A percentile compares a stretch with the other conserved stretches of the same genome.
These are phyloP conservation scores for Nannochloropsis gaditana DNA, from an alignment of 108 stramenopile species.

Conservation along the genomic window DNA sequence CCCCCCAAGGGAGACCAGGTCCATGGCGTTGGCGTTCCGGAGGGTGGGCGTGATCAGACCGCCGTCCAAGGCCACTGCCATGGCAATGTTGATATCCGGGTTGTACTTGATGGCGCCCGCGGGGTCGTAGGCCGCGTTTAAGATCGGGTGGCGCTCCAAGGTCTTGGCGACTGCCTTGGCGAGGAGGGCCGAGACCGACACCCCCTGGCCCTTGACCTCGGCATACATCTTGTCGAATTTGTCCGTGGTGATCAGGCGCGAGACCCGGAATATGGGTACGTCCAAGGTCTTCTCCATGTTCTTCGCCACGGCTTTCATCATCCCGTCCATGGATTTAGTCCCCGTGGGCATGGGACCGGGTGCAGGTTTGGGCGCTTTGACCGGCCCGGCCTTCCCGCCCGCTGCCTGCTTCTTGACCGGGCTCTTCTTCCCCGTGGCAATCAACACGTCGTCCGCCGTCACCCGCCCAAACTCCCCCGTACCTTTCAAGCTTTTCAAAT, in stretches of 20 bases:
- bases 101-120: constrained; percentile 68
- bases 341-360: constrained; percentile 64
- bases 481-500: constrained; percentile 67
- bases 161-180: constrained; percentile 90
- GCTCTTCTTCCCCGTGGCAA: constrained; percentile 77
- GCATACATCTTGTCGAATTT: constrained; percentile 83
- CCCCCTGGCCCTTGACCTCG: constrained; percentile 79
- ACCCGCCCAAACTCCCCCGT: constrained; percentile 92
- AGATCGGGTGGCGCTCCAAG: constrained; percentile 84
- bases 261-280: constrained; percentile 86
- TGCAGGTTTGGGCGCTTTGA: constrained; percentile 25
- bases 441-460: constrained; percentile 77
- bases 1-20: constrained; percentile 73
- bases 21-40: constrained; percentile 79
- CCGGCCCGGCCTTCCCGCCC: constrained; percentile 54
- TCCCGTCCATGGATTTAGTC: constrained; percentile 73
- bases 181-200: constrained; percentile 83
- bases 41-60: constrained; percentile 93
- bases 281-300: constrained; percentile 90
- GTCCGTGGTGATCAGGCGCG: constrained; percentile 81
- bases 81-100: constrained; percentile 91
- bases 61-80: constrained; percentile 97
- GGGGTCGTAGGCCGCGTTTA: constrained; percentile 80
- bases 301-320: constrained; percentile 92
- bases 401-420: constrained; percentile 62